Base-by-base conservation (phyloP, 192 early-diverging fungal species). In the Backusella liffmaniae region DNA sequence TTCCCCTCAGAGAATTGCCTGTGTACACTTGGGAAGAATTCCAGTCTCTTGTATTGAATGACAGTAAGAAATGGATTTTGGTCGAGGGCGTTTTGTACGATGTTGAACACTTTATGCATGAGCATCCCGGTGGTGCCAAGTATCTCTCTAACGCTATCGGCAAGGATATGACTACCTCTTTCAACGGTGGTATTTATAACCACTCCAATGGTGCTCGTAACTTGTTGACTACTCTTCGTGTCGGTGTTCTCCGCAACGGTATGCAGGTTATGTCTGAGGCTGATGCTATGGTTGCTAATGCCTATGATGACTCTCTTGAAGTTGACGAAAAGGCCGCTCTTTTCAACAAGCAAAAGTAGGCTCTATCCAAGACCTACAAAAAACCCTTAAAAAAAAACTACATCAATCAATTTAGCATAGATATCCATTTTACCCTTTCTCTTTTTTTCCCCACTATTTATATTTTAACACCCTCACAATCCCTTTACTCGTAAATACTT, bases 151-250 rank as follows among this genome's bases (percentile, higher is more conserved):
- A 85, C 70, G 89, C 84, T 34, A 85, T 96, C 37, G 97, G 97
- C 74, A 92, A 93, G 80, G 95, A 98, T 77, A 90, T 92, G 78
- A 96, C 96, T 8, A 86, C 84, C 15, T 86, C 93, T 2, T 97
- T 97, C 86, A 94, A 97, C 73, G 96, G 97, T 23, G 95, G 92
- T 67, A 87, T 97, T 16, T 96, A 98, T 82, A 85, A 92, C 78
- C 97, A 98, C 80, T 89, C 91, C 77, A 97, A 95, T 74, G 95
- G 93, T 35, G 96, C 96, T 3, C 85, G 94, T 56, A 93, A 96
- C 83, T 83, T 98, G 70, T 82, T 95, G 87, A 87, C 89, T 18
- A 85, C 85, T 70, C 89, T 94, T 89, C 86, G 92, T 66, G 83
- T 93, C 51, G 92, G 89, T 73, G 88, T 90, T 67, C 78, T 90